These are phyloP conservation scores for Neurospora discreta DNA, from an alignment of 495 filamentous ascomycete species.

Conservation along the genomic window DNA sequence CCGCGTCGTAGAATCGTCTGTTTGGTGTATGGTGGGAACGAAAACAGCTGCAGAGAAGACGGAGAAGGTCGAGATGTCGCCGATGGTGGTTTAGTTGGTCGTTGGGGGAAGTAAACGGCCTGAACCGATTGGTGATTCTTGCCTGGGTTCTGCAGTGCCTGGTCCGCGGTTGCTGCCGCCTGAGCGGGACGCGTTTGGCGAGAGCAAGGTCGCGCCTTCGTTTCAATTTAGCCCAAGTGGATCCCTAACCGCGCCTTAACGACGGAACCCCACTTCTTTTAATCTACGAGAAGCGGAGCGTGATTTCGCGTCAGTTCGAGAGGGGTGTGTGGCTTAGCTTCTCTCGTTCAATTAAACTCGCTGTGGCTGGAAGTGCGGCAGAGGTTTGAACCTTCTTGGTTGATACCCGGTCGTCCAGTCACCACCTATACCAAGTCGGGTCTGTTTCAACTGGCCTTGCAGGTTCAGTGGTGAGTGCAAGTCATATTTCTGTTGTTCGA, in stretches of 20 bases:
- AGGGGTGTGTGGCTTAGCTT: background rate
- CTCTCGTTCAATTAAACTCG: background rate
- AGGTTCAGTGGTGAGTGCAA: background rate
- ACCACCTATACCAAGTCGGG: background rate
- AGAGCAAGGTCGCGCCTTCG: slow-evolving; percentile 6
- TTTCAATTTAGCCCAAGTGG: slow-evolving; percentile 1
- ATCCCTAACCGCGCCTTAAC: background rate
- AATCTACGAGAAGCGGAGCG: background rate
- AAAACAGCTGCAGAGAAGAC: background rate
- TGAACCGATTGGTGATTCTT: background rate
- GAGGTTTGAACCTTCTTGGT: background rate
- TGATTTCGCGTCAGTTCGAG: background rate
- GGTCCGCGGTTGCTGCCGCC: background rate
- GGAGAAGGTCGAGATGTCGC: background rate
- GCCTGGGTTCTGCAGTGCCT: background rate
- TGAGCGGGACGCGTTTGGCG: background rate
- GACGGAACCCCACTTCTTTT: background rate
- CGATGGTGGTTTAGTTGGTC: background rate
- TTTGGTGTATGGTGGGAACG: background rate
- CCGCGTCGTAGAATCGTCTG: background rate
- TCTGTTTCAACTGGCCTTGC: background rate
- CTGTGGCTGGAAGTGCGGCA: background rate
- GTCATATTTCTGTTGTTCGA: background rate
- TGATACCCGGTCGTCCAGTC: too few relatives aligned
- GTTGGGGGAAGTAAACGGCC: background rate